Evolutionary conservation across 371 early-diverging fungal species (phyloP), one percentile per base, ranked within the genome.

Genomic region (Thermomucor indicae-seudaticae): DNA sequence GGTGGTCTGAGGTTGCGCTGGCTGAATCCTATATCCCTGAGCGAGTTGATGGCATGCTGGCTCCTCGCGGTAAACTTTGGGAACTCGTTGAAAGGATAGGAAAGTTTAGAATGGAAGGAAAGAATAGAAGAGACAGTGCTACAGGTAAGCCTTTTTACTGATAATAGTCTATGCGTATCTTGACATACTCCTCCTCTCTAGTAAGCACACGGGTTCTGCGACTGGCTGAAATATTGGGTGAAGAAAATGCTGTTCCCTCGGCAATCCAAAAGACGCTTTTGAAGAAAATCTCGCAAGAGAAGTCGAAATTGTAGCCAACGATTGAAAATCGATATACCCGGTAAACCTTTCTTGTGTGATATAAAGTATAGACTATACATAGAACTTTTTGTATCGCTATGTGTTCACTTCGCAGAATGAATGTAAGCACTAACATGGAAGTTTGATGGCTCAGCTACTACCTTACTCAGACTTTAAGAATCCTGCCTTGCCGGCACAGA

Each of bases 81-180:
- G 85, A 86, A 24, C 58, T 91, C 37, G 89, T 89, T 34, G 91
- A 92, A 58, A 71, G 78, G 16, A 53, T 53, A 17, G 53, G 53
- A 25, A 43, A 34, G 30, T 53, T 47, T 24, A 24, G 47, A 38
- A 53, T 53, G 53, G 53, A 53, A 28, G 53, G 53, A 38, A 53
- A 53, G 16, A 90, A 92, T 53, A 72, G 93, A 45, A 72, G 93
- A 50, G 93, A 92, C 53, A 92, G 89, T 64, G 85, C 85, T 4
- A 88, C 90, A 28, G 90, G 83, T 83, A 69, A 53, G 53, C 28
- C n/a, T 17, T 38, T 12, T 29, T 42, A 14, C 14, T 25, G 4
- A 32, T 41, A 31, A 47, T 7, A 8, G 12, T 3, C 22, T n/a
- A n/a, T 47, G 47, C 20, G 16, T 3, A 32, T 22, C 0, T 4